phyloP scores from a whole-genome alignment of 345 rosid genomes.

The Dovyalis caffra region DNA sequence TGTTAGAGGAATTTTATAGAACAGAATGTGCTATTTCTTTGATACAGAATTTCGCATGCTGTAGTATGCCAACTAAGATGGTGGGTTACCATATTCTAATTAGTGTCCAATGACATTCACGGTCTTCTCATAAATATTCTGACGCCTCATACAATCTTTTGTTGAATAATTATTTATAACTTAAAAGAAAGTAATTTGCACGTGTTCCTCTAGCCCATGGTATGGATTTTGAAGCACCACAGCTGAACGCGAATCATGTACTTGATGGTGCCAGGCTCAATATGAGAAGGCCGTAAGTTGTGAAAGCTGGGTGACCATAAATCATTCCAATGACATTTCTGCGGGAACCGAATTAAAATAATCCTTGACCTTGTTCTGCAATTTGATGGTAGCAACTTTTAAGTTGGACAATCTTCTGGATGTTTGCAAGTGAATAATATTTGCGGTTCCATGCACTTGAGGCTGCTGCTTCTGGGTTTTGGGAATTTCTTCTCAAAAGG shows the following conservation, averaged over 20 bases:
- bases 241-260: not conserved
- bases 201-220: not conserved
- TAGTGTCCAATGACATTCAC: not conserved
- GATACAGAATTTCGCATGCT: not conserved
- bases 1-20: not conserved
- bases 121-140: not conserved
- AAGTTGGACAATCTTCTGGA: not conserved
- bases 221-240: not conserved
- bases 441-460: not conserved
- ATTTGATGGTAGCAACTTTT: not conserved
- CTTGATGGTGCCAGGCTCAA: not conserved
- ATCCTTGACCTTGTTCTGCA: not conserved
- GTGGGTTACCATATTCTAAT: not conserved
- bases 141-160: not conserved
- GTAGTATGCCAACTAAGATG: not conserved
- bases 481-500: not conserved
- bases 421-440: not conserved
- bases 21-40: not conserved
- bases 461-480: conserved; percentile 1
- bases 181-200: not conserved
- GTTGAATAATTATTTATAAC: not conserved
- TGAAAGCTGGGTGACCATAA: not conserved
- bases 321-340: not conserved
- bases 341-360: not conserved
- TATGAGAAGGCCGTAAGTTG: not conserved